These are phyloP conservation scores for Phytophthora litchii DNA, from an alignment of 352 stramenopile genomes.

Conservation along the genomic window DNA sequence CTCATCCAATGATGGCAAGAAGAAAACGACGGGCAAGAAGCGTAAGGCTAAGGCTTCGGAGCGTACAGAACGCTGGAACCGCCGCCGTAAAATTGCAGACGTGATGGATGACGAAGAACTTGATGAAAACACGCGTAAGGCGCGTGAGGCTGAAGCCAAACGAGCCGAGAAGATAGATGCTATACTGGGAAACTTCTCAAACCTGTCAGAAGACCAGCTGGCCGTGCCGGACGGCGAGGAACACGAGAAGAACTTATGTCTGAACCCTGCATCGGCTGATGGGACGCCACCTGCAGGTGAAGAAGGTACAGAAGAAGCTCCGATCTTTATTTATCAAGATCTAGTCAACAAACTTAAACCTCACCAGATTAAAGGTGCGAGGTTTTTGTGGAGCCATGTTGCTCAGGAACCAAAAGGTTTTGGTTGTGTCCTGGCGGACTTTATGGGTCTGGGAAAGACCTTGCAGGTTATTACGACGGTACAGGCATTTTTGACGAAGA, in stretches of 20 bases:
- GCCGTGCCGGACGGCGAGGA: slow-evolving; percentile 21
- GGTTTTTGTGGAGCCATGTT: slow-evolving; percentile 88
- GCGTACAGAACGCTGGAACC: slow-evolving; percentile 46
- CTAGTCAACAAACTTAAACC: slow-evolving; percentile 77
- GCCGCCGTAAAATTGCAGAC: slow-evolving; percentile 66
- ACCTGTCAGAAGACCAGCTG: slow-evolving; percentile 43
- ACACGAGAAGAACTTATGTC: slow-evolving; percentile 47
- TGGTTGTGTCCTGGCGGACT: slow-evolving; percentile 88
- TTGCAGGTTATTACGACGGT: slow-evolving; percentile 89
- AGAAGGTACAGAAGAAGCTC: slow-evolving; percentile 52
- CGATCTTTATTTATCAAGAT: slow-evolving; percentile 69
- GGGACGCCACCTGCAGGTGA: slow-evolving; percentile 46
- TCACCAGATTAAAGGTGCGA: slow-evolving; percentile 77
- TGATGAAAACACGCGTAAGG: slow-evolving; percentile 61
- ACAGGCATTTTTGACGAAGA: slow-evolving; percentile 74
- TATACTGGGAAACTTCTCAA: slow-evolving; percentile 43
- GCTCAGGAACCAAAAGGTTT: slow-evolving; percentile 75
- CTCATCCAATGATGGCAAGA: slow-evolving; percentile 4
- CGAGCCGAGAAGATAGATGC: slow-evolving; percentile 46
- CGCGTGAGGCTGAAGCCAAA: slow-evolving; percentile 66
- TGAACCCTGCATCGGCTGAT: slow-evolving; percentile 56
- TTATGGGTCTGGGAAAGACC: slow-evolving; percentile 92
- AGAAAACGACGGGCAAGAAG: slow-evolving; percentile 23
- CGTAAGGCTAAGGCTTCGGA: slow-evolving; percentile 26
- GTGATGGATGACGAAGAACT: slow-evolving; percentile 76